A percentile compares a stretch with the other conserved stretches of the same genome.
Conservation (phyloP, 1,284 basidiomycete species). For the Phenoliferia sp. region DNA sequence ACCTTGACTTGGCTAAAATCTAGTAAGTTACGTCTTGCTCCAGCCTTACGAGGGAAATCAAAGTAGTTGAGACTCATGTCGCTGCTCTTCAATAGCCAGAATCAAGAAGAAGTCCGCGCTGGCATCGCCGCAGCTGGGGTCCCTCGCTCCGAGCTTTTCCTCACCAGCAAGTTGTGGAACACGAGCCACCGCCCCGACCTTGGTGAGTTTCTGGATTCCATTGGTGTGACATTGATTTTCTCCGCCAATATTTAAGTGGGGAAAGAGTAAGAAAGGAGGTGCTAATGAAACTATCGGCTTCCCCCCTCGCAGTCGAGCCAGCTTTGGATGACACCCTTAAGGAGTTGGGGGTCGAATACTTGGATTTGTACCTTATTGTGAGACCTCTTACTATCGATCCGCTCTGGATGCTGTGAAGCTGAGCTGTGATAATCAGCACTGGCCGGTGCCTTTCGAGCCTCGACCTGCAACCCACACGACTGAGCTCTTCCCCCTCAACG, state of each 20-base stretch:
- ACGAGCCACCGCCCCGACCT: constrained; percentile 36
- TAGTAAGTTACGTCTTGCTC: constrained; percentile 43
- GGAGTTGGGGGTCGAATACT: constrained; percentile 43
- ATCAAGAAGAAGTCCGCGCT: constrained; percentile 36
- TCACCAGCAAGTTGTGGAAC: constrained; percentile 42
- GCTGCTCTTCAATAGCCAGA: constrained; percentile 6
- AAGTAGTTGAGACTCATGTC: neutral
- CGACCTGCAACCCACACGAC: constrained; percentile 19
- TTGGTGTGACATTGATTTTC: constrained; percentile 3
- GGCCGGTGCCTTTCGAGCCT: constrained; percentile 59
- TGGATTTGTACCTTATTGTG: constrained; percentile 48
- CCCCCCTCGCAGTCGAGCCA: constrained; percentile 40
- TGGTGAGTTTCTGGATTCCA: neutral
- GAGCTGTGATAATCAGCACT: constrained; percentile 49
- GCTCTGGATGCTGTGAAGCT: constrained; percentile 57
- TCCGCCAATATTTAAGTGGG: too few species aligned
- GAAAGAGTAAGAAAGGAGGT: too few species aligned
- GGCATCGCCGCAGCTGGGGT: constrained; percentile 39
- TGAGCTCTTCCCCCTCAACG: constrained; percentile 51
- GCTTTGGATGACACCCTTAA: constrained; percentile 44
- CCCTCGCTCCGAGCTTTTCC: constrained; percentile 39
- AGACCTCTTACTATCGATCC: constrained; percentile 36
- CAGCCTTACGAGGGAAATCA: neutral
- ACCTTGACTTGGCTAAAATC: constrained; percentile 70
- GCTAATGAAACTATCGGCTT: neutral